phyloP scores from a whole-genome alignment of 169 alveolate genomes.

The Theileria parva region DNA sequence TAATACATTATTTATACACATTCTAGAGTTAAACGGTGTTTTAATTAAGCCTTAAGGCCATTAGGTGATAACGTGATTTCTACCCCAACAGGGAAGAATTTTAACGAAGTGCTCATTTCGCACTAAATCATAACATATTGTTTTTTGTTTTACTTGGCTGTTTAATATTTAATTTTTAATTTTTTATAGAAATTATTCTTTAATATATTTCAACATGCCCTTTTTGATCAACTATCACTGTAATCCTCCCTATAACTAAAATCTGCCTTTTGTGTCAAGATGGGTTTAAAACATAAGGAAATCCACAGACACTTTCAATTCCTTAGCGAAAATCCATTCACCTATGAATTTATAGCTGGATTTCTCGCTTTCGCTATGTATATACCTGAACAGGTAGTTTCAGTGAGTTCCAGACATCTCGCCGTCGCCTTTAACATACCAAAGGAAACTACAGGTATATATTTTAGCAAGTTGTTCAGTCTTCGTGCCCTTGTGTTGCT shows the following conservation, averaged over 20 bases:
- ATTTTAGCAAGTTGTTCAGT: constrained; percentile 33
- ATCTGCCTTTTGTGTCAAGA: neutral
- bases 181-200: no score
- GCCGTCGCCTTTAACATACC: constrained; percentile 43
- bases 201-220: neutral
- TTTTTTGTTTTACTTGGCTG: neutral
- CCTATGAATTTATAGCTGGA: constrained; percentile 18
- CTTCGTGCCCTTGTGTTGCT: constrained; percentile 18
- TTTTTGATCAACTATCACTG: neutral
- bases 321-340: neutral
- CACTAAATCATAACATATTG: neutral
- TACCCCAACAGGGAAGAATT: neutral
- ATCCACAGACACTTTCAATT: neutral
- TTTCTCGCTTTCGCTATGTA: constrained; percentile 32
- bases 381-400: constrained; percentile 45
- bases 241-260: neutral
- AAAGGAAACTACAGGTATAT: constrained; percentile 27
- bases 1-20: neutral
- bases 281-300: neutral
- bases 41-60: neutral
- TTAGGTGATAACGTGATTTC: neutral
- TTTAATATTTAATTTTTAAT: no score
- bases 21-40: neutral
- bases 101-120: neutral
- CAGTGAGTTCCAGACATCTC: constrained; percentile 30